Base-by-base conservation (phyloP, 208 protist species). In the Leishmania arabica region DNA sequence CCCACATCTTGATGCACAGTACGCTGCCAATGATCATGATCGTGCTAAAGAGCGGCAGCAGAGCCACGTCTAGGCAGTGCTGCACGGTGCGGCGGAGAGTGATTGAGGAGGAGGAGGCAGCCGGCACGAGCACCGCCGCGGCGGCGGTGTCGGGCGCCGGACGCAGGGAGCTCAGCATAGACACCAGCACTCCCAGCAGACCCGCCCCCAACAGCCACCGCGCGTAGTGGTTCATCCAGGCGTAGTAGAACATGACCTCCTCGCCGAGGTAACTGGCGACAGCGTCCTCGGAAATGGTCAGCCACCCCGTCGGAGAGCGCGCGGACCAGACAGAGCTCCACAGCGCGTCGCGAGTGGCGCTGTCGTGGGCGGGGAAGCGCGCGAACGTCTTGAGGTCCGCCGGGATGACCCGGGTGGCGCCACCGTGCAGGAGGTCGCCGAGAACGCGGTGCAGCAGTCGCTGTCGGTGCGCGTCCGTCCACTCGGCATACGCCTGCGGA, bases 181-280 rank as follows among this genome's bases (percentile, higher is more conserved):
- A 87, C 0, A 84, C 78, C 1, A 79, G 17, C 3, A 91, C 47
- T 0, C 84, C 78, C 3, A 89, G 34, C 37, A 91, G 53, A n/a
- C 87, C 75, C 3, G 87, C 86, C 15, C 78, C 81, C 60, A 90
- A 68, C 64, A 95, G 80, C 90, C 89, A 94, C 45, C 80, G 69
- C 42, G 88, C 79, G 82, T 93, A 95, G 86, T 88, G 88, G 77
- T 92, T 92, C 90, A 96, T 94, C 89, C 90, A 96, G 37, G 91
- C 87, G 75, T 93, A 96, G 86, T 95, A 95, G 78, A 96, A 93
- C 78, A 85, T 88, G 64, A 86, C 84, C 66, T 92, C 86, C 34
- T 84, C 82, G 31, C 91, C 91, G 75, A 95, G 94, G 85, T 96
- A 96, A 24, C 51, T 54, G 4, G 79, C 78, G 68, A 89, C 80